These are phyloP conservation scores for Ilyonectria destructans DNA, from an alignment of 2,329 filamentous ascomycete genomes.

Conservation along the genomic window DNA sequence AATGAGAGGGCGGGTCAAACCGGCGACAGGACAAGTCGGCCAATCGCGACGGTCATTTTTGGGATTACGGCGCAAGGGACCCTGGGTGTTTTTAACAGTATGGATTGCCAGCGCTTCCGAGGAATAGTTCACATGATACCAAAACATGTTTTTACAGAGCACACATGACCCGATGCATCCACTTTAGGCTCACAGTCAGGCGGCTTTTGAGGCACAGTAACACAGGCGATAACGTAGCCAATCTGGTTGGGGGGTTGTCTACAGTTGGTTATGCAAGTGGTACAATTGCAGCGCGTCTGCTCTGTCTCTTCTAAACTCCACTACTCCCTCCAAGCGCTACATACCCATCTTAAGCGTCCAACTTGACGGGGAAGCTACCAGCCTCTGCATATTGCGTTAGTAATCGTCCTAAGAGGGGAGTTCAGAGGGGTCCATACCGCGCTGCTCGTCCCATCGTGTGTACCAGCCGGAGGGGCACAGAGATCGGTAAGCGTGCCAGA, in stretches of 20 bases:
- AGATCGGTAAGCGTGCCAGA: slow-evolving; percentile 96
- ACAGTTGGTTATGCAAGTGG: slow-evolving; percentile 53
- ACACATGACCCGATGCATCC: slow-evolving; percentile 20
- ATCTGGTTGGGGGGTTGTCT: slow-evolving; percentile 47
- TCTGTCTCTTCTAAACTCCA: slow-evolving; percentile 49
- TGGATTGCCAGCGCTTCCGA: slow-evolving; percentile 39
- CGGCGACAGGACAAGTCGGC: slow-evolving; percentile 29
- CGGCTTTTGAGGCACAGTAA: slow-evolving; percentile 27
- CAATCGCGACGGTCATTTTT: slow-evolving; percentile 44
- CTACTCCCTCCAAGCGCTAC: slow-evolving; percentile 44
- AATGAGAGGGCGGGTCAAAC: slow-evolving; percentile 4
- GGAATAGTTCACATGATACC: slow-evolving; percentile 42
- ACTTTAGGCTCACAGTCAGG: slow-evolving; percentile 34
- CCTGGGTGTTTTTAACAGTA: slow-evolving; percentile 35
- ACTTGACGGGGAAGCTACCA: slow-evolving; percentile 78
- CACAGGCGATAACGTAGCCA: slow-evolving; percentile 38
- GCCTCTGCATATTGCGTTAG: slow-evolving; percentile 66
- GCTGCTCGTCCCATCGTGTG: slow-evolving; percentile 96
- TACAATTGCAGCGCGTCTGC: slow-evolving; percentile 58
- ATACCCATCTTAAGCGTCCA: slow-evolving; percentile 69
- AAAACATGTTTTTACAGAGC: slow-evolving; percentile 31
- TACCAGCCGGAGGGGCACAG: slow-evolving; percentile 97
- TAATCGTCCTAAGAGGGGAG: slow-evolving; percentile 39
- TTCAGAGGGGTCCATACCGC: slow-evolving; percentile 74
- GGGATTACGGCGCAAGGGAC: slow-evolving; percentile 46